These are phyloP conservation scores for Astrephomene gubernaculifera DNA, from an alignment of 139 green algal species.

Conservation along the genomic window DNA sequence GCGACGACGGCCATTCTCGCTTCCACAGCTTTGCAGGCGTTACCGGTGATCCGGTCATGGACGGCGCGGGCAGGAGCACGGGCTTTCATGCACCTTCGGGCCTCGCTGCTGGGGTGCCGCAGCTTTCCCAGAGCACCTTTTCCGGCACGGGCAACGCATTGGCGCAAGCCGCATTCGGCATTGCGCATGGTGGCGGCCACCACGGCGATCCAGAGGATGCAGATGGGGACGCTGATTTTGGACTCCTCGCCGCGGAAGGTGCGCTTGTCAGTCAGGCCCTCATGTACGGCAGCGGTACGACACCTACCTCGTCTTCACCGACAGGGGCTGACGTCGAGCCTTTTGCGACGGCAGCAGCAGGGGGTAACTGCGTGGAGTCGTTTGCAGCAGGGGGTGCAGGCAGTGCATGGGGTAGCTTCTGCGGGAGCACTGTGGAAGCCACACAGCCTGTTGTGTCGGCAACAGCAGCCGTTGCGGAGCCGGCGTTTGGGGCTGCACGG, in stretches of 20 bases:
- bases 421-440: no score
- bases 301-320: not conserved
- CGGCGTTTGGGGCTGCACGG: not conserved
- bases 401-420: not conserved
- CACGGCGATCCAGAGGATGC: not conserved
- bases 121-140: not conserved
- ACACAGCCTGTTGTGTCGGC: no score
- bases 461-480: not conserved
- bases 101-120: not conserved
- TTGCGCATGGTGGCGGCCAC: not conserved
- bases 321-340: not conserved
- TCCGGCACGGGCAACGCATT: no score
- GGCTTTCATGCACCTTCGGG: not conserved
- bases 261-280: conserved; percentile 2
- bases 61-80: no score
- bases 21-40: no score
- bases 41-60: no score
- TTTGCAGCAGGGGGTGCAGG: not conserved
- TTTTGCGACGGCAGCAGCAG: not conserved
- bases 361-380: no score
- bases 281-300: not conserved
- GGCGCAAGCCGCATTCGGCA: not conserved
- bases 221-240: conserved; percentile 3
- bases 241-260: not conserved
- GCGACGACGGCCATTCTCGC: no score